phyloP scores from a whole-genome alignment of 495 filamentous ascomycete species.

The Darksidea phi region DNA sequence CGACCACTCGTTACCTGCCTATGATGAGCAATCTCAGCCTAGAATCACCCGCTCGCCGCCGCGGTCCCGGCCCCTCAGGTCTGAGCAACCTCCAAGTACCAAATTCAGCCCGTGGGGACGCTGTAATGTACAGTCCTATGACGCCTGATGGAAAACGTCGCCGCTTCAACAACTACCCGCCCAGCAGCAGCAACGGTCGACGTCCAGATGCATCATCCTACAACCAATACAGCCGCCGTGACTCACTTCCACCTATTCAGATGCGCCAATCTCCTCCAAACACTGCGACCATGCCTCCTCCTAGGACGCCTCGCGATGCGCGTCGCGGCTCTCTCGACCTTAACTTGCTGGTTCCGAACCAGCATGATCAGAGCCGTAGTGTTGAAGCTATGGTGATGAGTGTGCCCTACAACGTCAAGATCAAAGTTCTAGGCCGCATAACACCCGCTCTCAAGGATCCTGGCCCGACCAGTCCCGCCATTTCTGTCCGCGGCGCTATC shows the following conservation, averaged over 20 bases:
- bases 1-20: constrained; percentile 39
- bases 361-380: constrained; percentile 41
- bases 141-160: constrained; percentile 60
- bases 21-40: constrained; percentile 48
- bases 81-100: constrained; percentile 25
- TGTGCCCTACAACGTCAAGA: constrained; percentile 68
- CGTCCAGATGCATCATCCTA: constrained; percentile 18
- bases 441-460: constrained; percentile 61
- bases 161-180: constrained; percentile 42
- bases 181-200: constrained; percentile 34
- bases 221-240: constrained; percentile 10
- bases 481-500: constrained; percentile 65
- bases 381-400: constrained; percentile 72
- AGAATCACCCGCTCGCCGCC: constrained; percentile 37
- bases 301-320: constrained; percentile 12
- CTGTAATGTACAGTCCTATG: constrained; percentile 36
- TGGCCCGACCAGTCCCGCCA: constrained; percentile 46
- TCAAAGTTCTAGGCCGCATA: constrained; percentile 65
- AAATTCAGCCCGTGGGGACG: constrained; percentile 6
- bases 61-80: constrained; percentile 20
- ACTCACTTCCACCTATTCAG: constrained; percentile 31
- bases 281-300: constrained; percentile 30
- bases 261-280: constrained; percentile 29
- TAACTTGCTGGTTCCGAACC: constrained; percentile 17
- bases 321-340: constrained; percentile 24